phyloP scores from a whole-genome alignment of 2,329 filamentous ascomycete genomes.

The Ophiocordyceps camponoti-saundersi region DNA sequence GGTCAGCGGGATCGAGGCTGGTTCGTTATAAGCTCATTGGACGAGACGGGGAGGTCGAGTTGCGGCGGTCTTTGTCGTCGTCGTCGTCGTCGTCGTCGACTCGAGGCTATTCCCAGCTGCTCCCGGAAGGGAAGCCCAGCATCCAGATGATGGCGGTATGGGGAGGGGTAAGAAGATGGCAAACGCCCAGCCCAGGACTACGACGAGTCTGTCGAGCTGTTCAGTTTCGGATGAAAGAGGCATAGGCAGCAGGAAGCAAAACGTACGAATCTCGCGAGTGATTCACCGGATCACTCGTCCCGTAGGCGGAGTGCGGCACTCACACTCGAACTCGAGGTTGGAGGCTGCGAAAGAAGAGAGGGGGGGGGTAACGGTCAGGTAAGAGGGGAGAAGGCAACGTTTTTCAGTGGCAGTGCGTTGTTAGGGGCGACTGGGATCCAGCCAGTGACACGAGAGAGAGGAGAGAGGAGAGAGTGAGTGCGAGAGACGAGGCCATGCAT shows the following conservation, averaged over 20 bases:
- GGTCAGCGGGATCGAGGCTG: slow-evolving; percentile 8
- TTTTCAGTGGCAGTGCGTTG: slow-evolving; percentile 7
- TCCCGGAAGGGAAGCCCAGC: background rate
- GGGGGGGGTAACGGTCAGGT: background rate
- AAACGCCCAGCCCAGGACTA: too few relatives aligned
- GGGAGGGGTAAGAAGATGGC: too few relatives aligned
- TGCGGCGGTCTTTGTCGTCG: background rate
- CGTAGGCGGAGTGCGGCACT: background rate
- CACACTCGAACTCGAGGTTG: background rate
- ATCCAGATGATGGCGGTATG: background rate
- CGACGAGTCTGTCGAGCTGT: background rate
- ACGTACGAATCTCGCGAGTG: slow-evolving; percentile 7
- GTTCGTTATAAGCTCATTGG: slow-evolving; percentile 17
- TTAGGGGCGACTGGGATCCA: slow-evolving; percentile 11
- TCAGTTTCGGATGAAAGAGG: background rate
- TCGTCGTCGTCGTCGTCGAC: background rate
- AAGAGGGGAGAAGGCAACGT: slow-evolving; percentile 7
- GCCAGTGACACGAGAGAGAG: background rate
- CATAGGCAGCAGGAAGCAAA: slow-evolving; percentile 15
- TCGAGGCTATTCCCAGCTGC: background rate
- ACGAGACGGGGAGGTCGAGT: slow-evolving; percentile 3
- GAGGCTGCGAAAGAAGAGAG: background rate
- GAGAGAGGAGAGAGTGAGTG: background rate
- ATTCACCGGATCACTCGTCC: background rate
- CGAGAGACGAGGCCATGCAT: background rate